Evolutionary conservation across 2,329 filamentous ascomycete genomes (phyloP), one percentile per base, ranked within the genome.

Genomic region (Neurospora crassa): DNA sequence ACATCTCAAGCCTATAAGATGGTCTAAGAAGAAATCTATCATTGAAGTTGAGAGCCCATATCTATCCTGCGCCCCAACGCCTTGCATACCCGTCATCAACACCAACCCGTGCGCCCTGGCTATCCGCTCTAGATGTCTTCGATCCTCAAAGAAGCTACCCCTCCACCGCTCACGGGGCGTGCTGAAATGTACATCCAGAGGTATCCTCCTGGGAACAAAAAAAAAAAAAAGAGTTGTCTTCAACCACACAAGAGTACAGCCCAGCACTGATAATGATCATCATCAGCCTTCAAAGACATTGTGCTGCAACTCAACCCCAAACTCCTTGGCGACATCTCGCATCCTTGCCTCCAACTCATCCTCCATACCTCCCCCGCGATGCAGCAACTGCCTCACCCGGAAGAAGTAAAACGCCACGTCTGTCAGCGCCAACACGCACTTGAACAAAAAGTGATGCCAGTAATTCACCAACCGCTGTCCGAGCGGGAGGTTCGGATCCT

Each of bases 281-380:
- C 41, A 12, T 82, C 75, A 97, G 4, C 95, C 94, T 71, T 96
- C 93, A 82, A 97, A 97, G 2, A 97, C 87, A 53, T 90, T 89
- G 79, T 96, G 93, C 79, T 97, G 92, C 75, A 98, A 82, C 80
- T 98, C 94, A 3, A 98, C 89, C 0, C 96, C 96, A 82, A 96
- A 94, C 76, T 96, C 94, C 79, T 92, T 93, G 0, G 94, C 95
- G 85, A 97, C 92, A 71, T 86, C 88, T 81, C 88, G 90, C 94
- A 98, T 96, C 76, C 91, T 88, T 78, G 88, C 87, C 84, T 98
- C 96, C 73, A 98, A 90, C 79, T 95, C 93, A 78, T 97, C 95
- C 79, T 98, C 96, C 92, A 98, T 96, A 0, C 94, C 94, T 11
- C 89, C 86, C 0, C 94, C 93, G 2, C 90, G 80, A 0, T 92